A percentile compares a stretch with the other conserved stretches of the same genome.
phyloP scores from a whole-genome alignment of 139 green algal species.

The Coelastrella sp. region DNA sequence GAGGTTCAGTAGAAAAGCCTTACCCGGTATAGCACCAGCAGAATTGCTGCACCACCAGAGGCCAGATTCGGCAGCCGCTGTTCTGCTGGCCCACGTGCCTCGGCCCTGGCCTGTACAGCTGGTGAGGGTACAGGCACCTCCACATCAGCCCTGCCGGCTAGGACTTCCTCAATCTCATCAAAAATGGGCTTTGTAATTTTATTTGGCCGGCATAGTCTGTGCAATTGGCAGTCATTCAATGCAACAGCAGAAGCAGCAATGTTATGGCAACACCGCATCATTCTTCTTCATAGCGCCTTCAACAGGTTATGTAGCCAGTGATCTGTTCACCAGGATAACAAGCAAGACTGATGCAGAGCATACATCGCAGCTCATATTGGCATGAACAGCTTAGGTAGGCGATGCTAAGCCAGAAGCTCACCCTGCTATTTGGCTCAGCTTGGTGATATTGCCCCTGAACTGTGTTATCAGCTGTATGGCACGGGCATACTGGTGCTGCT shows the following conservation, averaged over 20 bases:
- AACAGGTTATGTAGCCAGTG: not conserved
- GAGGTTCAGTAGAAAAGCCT: not conserved
- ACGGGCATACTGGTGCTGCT: not conserved
- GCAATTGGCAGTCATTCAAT: not conserved
- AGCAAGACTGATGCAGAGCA: not conserved
- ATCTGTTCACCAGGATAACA: not conserved
- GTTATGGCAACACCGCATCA: not conserved
- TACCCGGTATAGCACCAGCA: not conserved
- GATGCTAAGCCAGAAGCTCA: not conserved
- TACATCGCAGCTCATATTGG: not conserved
- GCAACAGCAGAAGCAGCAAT: not conserved
- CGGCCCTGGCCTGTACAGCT: not conserved
- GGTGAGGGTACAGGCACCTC: not conserved
- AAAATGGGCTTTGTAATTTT: not conserved
- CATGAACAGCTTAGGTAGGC: not conserved
- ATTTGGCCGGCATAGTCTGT: not conserved
- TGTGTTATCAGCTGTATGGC: not conserved
- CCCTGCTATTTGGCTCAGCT: not conserved
- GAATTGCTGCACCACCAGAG: not conserved
- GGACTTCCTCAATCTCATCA: not conserved
- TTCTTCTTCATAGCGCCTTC: not conserved
- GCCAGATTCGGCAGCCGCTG: not conserved
- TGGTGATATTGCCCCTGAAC: not conserved
- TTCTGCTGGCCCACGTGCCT: not conserved
- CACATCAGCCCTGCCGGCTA: not conserved